Evolutionary conservation across 345 rosid genomes (phyloP).

Genomic region (Linum trigynum): DNA sequence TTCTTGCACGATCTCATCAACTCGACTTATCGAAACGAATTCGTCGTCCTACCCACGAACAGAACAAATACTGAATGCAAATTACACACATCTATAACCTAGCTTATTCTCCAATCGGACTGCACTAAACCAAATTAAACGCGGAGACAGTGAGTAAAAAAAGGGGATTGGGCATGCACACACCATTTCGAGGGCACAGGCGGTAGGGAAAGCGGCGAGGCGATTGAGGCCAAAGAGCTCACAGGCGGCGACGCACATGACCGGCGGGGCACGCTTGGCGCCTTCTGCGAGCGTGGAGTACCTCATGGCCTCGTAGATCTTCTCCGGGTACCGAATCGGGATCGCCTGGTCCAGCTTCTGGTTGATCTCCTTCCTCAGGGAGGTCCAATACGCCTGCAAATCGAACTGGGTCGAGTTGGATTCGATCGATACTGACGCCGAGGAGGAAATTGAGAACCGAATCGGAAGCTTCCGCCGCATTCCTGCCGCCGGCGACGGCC

Average conservation of each 20-base stretch:
- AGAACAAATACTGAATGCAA: too few relatives aligned
- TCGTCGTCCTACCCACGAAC: too few relatives aligned
- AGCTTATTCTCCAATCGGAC: neutral
- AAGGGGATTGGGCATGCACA: neutral
- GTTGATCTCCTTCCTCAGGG: constrained; percentile 54
- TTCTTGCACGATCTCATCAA: too few relatives aligned
- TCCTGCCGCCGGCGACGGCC: neutral
- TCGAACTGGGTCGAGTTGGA: constrained; percentile 37
- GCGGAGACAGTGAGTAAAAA: too few relatives aligned
- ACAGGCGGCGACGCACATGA: constrained; percentile 87
- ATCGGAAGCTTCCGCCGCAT: constrained; percentile 8
- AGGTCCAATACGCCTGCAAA: constrained; percentile 69
- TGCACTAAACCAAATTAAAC: neutral
- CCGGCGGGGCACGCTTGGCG: constrained; percentile 87
- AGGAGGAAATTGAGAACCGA: constrained; percentile 28
- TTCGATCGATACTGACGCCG: constrained; percentile 21
- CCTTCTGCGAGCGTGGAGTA: constrained; percentile 79
- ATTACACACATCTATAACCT: too few relatives aligned
- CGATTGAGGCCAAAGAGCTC: constrained; percentile 83
- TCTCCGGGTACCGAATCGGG: constrained; percentile 50
- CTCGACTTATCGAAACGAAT: too few relatives aligned
- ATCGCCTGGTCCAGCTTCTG: constrained; percentile 69
- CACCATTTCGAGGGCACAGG: constrained; percentile 98
- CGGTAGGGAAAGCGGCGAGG: constrained; percentile 84
- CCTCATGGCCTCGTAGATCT: constrained; percentile 91